Conservation (phyloP, 495 filamentous ascomycete genomes). For the Aspergillus leporis region DNA sequence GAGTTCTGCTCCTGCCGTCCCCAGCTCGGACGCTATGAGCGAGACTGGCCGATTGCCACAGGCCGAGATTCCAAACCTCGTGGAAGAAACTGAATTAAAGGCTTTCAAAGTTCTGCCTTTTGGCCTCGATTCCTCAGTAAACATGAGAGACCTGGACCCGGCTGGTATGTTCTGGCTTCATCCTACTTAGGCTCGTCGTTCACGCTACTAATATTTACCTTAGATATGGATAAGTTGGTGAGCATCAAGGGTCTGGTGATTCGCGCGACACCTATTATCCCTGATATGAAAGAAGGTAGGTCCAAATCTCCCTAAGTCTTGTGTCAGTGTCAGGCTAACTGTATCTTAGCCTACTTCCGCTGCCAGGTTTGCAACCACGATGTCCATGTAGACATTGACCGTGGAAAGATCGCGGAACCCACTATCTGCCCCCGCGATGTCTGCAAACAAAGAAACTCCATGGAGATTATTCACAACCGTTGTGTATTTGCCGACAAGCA, state of each 20-base stretch:
- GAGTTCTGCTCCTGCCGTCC: conserved; percentile 74
- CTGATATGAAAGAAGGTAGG: conserved; percentile 89
- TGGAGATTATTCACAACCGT: conserved; percentile 98
- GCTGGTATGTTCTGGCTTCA: conserved; percentile 51
- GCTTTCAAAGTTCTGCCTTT: conserved; percentile 86
- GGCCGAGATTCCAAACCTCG: conserved; percentile 57
- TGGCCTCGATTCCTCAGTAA: conserved; percentile 82
- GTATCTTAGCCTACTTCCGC: conserved; percentile 75
- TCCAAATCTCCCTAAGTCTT: not conserved
- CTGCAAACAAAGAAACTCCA: conserved; percentile 85
- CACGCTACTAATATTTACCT: conserved; percentile 20
- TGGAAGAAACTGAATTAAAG: conserved; percentile 65
- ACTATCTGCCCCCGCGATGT: conserved; percentile 83
- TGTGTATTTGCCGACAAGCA: conserved; percentile 96
- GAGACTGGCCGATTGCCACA: conserved; percentile 34
- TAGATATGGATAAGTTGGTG: conserved; percentile 94
- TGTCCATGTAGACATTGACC: conserved; percentile 85
- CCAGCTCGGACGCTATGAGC: conserved; percentile 69
- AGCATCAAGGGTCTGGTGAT: conserved; percentile 97
- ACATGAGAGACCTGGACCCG: conserved; percentile 94
- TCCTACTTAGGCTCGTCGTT: not conserved
- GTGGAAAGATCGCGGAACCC: conserved; percentile 94
- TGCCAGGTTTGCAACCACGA: conserved; percentile 92
- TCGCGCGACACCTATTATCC: conserved; percentile 91
- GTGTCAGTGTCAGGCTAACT: not conserved